These are phyloP conservation scores for Leucogyrophana mollusca DNA, from an alignment of 768 basidiomycete species.

Conservation along the genomic window DNA sequence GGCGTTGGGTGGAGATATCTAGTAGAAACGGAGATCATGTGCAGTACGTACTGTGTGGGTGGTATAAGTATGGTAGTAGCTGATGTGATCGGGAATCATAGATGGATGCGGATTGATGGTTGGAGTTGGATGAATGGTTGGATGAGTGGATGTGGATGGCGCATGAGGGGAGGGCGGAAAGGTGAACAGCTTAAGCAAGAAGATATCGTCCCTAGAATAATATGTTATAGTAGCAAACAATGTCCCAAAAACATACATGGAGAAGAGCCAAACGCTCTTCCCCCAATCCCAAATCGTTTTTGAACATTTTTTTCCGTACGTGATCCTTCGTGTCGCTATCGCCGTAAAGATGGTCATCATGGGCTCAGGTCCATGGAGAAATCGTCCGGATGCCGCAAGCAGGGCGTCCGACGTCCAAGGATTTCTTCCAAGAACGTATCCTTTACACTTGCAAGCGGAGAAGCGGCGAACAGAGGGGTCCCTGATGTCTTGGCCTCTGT, in stretches of 20 bases:
- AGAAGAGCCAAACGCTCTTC: conserved; percentile 9
- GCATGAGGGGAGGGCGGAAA: conserved; percentile 3
- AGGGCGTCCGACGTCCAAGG: conserved; percentile 30
- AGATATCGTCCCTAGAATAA: conserved; percentile 31
- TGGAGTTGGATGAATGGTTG: not conserved
- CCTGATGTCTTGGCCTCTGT: conserved; percentile 33
- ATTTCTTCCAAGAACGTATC: conserved; percentile 67
- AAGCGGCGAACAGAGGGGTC: conserved; percentile 50
- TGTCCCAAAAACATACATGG: conserved; percentile 35
- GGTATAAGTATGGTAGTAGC: conserved; percentile 18
- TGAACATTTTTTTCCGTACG: conserved; percentile 4
- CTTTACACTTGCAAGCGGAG: conserved; percentile 61
- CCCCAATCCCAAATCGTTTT: conserved; percentile 18
- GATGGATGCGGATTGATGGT: conserved; percentile 8
- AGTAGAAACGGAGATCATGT: conserved; percentile 29
- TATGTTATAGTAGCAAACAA: conserved; percentile 33
- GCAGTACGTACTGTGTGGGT: conserved; percentile 25
- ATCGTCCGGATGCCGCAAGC: conserved; percentile 16
- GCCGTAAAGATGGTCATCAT: conserved; percentile 20
- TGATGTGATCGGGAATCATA: conserved; percentile 20
- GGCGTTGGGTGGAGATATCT: conserved; percentile 8
- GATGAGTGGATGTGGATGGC: conserved; percentile 12
- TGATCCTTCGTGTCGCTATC: conserved; percentile 5
- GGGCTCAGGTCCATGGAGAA: conserved; percentile 40
- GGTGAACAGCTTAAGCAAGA: conserved; percentile 20